Base-by-base conservation (phyloP, 2,329 filamentous ascomycete genomes). In the Fusarium sp. region DNA sequence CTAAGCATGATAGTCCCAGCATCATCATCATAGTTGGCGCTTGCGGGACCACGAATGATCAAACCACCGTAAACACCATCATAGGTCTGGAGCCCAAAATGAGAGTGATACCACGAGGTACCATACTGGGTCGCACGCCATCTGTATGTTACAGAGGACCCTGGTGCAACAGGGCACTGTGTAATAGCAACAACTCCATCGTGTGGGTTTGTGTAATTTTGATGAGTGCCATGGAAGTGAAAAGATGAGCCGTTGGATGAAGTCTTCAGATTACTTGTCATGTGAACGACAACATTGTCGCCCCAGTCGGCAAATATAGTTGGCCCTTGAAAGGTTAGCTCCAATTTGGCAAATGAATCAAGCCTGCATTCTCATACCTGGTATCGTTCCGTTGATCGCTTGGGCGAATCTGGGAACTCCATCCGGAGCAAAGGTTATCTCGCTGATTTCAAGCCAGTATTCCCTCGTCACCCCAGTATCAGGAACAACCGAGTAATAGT, bases 141-240 rank as follows among this genome's bases (percentile, higher is more conserved):
- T 6, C 78, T 86, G 80, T 92, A 93, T 6, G 87, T 90, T 66
- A 85, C 83, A 10, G 82, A 83, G 13, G 85, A 75, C 0, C 87
- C 87, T 2, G 89, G 88, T 0, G 88, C 82, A 33, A 85, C 82
- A 5, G 87, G 86, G 64, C 87, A 88, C 70, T 88, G 84, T 1
- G 85, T 87, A 26, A 87, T 79, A 24, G 80, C 80, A 13, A 78
- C 82, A 8, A 91, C 89, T 58, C 90, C 90, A 72, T 92, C 90
- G 61, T 87, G 83, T 56, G 86, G 81, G 73, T 86, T 87, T 51
- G 83, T 87, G 74, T 85, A 82, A 65, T 85, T 82, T 77, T 92
- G 89, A 28, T 88, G 86, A 42, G 92, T 81, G 36, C 89, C 91
- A 72, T 92, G 90, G 81, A 86, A 92, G 78, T 92, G 90, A 35